Conservation (phyloP, 805 yeast species). For the Kodamaea lidongshanica region DNA sequence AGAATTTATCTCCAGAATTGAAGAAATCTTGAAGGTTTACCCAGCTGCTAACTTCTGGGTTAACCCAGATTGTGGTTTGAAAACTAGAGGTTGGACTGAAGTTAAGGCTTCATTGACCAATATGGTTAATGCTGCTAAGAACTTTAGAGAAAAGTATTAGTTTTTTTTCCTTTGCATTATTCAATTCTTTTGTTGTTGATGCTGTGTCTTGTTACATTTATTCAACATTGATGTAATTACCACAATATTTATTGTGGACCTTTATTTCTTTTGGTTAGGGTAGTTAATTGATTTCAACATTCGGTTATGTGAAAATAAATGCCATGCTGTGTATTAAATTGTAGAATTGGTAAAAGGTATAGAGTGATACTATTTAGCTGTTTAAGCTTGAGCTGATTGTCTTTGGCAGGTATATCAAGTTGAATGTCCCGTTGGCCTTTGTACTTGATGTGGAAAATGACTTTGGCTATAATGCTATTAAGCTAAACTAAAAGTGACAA, state of each 20-base stretch:
- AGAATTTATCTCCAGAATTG: conserved; percentile 91
- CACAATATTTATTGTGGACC: conserved; percentile 7
- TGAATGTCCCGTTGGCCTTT: no score
- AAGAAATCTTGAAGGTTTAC: conserved; percentile 91
- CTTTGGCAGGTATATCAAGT: no score
- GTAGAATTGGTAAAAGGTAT: no score
- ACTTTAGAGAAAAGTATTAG: conserved; percentile 53
- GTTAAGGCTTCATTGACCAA: conserved; percentile 90
- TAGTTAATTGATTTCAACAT: conserved; percentile 39
- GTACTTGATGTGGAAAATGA: no score
- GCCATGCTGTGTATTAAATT: no score
- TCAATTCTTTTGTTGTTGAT: conserved; percentile 37
- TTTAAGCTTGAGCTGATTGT: no score
- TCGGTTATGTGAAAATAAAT: conserved; percentile 25
- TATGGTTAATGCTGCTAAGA: conserved; percentile 99
- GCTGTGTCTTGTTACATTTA: conserved; percentile 38
- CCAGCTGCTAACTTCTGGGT: conserved; percentile 99
- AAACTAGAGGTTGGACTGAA: conserved; percentile 99
- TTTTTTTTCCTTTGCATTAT: conserved; percentile 25
- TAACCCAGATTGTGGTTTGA: conserved; percentile 99
- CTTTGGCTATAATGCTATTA: no score
- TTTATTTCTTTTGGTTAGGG: conserved; percentile 16
- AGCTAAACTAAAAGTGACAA: no score
- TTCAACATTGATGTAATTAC: conserved; percentile 45
- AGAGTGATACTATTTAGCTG: no score